These are phyloP conservation scores for Ophiostoma tasmaniense DNA, from an alignment of 2,329 filamentous ascomycete genomes.

Conservation along the genomic window DNA sequence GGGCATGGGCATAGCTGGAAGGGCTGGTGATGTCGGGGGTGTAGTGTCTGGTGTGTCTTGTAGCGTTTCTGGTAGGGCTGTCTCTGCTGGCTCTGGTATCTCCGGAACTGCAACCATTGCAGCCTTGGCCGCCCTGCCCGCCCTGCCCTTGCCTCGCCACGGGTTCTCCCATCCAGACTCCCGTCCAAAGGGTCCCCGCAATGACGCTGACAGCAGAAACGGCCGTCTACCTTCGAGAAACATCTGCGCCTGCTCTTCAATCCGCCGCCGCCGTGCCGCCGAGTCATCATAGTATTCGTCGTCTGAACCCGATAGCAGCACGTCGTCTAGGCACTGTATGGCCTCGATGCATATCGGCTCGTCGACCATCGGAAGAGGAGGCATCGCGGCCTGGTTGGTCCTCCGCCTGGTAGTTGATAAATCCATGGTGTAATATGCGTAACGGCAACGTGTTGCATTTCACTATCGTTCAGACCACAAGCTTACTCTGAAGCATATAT, in stretches of 20 bases:
- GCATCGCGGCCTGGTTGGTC: neutral
- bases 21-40: neutral
- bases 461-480: too few relatives aligned
- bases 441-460: neutral
- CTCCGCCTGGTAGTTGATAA: neutral
- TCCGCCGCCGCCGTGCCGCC: conserved; percentile 41
- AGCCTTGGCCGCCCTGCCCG: neutral
- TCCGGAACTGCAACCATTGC: neutral
- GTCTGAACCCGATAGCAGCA: conserved; percentile 50
- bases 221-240: conserved; percentile 50
- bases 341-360: conserved; percentile 28
- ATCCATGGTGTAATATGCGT: neutral
- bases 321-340: conserved; percentile 34
- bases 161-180: conserved; percentile 44
- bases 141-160: conserved; percentile 34
- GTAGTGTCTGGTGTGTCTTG: neutral
- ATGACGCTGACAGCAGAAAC: conserved; percentile 49
- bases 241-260: conserved; percentile 50
- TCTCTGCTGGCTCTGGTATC: neutral
- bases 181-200: conserved; percentile 53
- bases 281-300: conserved; percentile 44
- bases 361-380: conserved; percentile 14
- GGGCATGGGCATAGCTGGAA: neutral
- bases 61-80: neutral
- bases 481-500: neutral